Percentiles rank a stretch among this genome's conserved stretches.
Evolutionary conservation across 2,329 filamentous ascomycete species (phyloP).

Genomic region (Trichophaea hybrida): DNA sequence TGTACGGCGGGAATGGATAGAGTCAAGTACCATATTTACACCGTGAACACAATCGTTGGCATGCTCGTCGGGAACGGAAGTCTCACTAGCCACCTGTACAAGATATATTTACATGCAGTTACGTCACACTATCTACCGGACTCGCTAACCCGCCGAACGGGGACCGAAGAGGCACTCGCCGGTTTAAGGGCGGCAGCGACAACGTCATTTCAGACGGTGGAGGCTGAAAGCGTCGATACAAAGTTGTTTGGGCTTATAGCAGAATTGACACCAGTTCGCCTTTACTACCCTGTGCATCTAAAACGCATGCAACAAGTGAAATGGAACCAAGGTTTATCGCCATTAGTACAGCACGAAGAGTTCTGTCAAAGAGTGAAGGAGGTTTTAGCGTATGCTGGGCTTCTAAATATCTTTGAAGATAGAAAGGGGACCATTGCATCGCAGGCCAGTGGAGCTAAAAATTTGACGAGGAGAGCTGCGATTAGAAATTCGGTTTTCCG

Average conservation of each 20-base stretch:
- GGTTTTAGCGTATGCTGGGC: conserved; percentile 30
- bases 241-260: conserved; percentile 32
- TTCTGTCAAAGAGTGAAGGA: conserved; percentile 32
- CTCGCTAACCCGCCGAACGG: conserved; percentile 36
- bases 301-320: conserved; percentile 36
- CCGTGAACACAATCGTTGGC: conserved; percentile 38
- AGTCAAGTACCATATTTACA: conserved; percentile 34
- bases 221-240: conserved; percentile 25
- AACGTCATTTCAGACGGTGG: conserved; percentile 35
- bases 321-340: conserved; percentile 35
- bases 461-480: conserved; percentile 26
- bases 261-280: conserved; percentile 33
- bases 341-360: conserved; percentile 35
- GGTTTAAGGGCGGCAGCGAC: conserved; percentile 39
- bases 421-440: no score
- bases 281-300: conserved; percentile 35
- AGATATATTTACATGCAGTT: conserved; percentile 41
- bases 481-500: conserved; percentile 30
- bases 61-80: conserved; percentile 39
- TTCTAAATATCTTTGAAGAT: conserved; percentile 30
- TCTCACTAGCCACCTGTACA: conserved; percentile 40
- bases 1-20: background rate
- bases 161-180: conserved; percentile 40
- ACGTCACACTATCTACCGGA: conserved; percentile 42
- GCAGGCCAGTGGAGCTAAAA: no score